phyloP scores from a whole-genome alignment of 345 rosid genomes.

The Diplotaxis tenuifolia region DNA sequence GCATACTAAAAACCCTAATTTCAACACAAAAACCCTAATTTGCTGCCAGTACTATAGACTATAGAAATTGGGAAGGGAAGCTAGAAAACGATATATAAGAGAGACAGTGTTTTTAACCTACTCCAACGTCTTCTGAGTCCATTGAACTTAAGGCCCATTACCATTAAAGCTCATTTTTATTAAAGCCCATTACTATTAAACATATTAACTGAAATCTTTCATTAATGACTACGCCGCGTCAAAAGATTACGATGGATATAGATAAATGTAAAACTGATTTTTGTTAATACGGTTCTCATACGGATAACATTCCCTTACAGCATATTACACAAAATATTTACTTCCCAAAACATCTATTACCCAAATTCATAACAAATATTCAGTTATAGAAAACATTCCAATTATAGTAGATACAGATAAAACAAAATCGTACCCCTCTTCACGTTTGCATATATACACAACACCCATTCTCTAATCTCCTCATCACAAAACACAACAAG shows the following conservation, averaged over 20 bases:
- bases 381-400: background rate
- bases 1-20: slow-evolving; percentile 15
- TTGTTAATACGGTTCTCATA: background rate
- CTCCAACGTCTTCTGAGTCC: background rate
- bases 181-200: background rate
- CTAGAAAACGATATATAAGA: background rate
- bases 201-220: background rate
- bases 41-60: background rate
- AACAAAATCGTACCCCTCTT: background rate
- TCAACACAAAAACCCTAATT: background rate
- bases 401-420: background rate
- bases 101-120: slow-evolving; percentile 13
- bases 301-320: background rate
- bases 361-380: background rate
- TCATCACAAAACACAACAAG: background rate
- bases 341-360: background rate
- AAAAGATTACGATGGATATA: background rate
- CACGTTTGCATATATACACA: background rate
- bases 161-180: background rate
- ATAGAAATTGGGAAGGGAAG: background rate
- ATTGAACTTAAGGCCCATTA: too few relatives aligned
- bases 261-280: background rate
- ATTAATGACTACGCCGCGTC: background rate
- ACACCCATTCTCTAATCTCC: background rate
- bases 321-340: background rate